phyloP scores from a whole-genome alignment of 441 rosid species.

The Erodium texanum region DNA sequence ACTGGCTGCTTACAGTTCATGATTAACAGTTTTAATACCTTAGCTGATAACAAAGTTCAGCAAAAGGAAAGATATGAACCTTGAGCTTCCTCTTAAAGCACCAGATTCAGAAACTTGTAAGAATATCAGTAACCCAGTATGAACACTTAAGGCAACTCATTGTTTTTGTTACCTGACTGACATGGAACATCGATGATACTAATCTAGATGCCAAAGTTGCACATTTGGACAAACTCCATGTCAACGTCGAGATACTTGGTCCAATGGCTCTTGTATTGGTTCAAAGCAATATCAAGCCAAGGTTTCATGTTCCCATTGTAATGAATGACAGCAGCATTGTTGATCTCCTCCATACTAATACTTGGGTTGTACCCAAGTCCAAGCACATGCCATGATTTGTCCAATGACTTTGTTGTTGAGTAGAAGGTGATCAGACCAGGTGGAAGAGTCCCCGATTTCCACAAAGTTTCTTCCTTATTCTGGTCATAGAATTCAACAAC shows the following conservation, averaged over 20 bases:
- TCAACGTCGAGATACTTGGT: slow-evolving; percentile 78
- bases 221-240: slow-evolving; percentile 88
- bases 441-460: slow-evolving; percentile 68
- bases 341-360: slow-evolving; percentile 74
- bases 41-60: slow-evolving; percentile 7
- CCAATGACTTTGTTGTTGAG: slow-evolving; percentile 65
- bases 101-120: slow-evolving; percentile 16
- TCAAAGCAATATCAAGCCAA: slow-evolving; percentile 86
- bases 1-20: slow-evolving; percentile 23
- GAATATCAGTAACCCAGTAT: slow-evolving; percentile 10
- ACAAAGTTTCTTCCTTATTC: slow-evolving; percentile 57
- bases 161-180: slow-evolving; percentile 16
- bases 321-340: slow-evolving; percentile 74
- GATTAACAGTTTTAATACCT: not conserved
- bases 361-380: slow-evolving; percentile 77
- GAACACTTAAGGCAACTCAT: slow-evolving; percentile 22
- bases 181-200: slow-evolving; percentile 9
- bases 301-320: slow-evolving; percentile 93
- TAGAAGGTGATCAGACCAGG: slow-evolving; percentile 79
- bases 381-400: slow-evolving; percentile 80
- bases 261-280: slow-evolving; percentile 79
- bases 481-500: slow-evolving; percentile 21
- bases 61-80: not conserved
- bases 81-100: slow-evolving; percentile 18
- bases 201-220: slow-evolving; percentile 81